These are phyloP conservation scores for Ustanciosporium gigantosporum DNA, from an alignment of 1,284 basidiomycete genomes.

Conservation along the genomic window DNA sequence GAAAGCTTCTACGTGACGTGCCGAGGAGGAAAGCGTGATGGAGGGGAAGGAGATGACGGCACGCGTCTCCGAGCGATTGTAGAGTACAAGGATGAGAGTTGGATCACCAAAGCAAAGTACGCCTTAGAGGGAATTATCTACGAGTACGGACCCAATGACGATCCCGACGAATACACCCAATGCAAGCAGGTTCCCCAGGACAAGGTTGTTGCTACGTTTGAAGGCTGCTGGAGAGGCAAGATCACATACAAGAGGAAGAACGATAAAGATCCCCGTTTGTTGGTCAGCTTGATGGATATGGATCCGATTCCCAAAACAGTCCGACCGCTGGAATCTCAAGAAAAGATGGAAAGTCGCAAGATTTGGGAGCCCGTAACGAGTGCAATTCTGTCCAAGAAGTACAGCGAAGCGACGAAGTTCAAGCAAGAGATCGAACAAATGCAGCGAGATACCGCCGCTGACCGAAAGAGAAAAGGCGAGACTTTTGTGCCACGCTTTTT, in stretches of 20 bases:
- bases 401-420: constrained; percentile 61
- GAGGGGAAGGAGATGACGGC: constrained; percentile 35
- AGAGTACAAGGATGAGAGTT: constrained; percentile 97
- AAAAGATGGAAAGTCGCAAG: constrained; percentile 78
- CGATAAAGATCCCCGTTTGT: constrained; percentile 69
- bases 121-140: constrained; percentile 87
- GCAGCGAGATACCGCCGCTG: constrained; percentile 49
- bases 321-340: constrained; percentile 78
- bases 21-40: constrained; percentile 68
- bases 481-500: constrained; percentile 76
- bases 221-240: constrained; percentile 83
- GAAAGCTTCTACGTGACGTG: constrained; percentile 82
- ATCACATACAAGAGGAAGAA: constrained; percentile 80
- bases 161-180: constrained; percentile 72
- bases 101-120: constrained; percentile 88
- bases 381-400: constrained; percentile 80
- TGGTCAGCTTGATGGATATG: constrained; percentile 78
- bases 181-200: constrained; percentile 85
- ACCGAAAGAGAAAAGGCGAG: constrained; percentile 45
- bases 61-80: constrained; percentile 75
- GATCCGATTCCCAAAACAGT: constrained; percentile 81
- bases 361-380: constrained; percentile 79
- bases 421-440: constrained; percentile 57
- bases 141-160: constrained; percentile 70
- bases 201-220: constrained; percentile 77